A percentile compares a stretch with the other conserved stretches of the same genome.
Conservation (phyloP, 495 filamentous ascomycete genomes). For the Acidiella bohemica region DNA sequence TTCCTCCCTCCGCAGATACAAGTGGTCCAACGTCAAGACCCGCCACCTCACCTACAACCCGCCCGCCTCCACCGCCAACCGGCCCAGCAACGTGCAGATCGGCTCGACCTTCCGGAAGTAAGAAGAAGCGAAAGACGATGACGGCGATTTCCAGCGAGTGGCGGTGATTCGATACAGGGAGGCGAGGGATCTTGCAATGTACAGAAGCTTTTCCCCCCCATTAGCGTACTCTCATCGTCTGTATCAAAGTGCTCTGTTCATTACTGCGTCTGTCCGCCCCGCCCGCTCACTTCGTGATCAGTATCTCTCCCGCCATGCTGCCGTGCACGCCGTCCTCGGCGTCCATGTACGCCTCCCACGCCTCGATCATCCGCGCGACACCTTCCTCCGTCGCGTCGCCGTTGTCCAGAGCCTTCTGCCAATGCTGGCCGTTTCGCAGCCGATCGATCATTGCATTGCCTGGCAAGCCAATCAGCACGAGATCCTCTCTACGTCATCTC, state of each 20-base stretch:
- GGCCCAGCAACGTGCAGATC: conserved; percentile 7
- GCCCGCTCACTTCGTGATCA: conserved; percentile 30
- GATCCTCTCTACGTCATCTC: background rate
- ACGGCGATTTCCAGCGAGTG: background rate
- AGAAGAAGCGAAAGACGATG: background rate
- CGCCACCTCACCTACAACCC: conserved; percentile 82
- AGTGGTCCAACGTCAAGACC: conserved; percentile 91
- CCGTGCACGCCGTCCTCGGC: conserved; percentile 28
- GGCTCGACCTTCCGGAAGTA: conserved; percentile 10
- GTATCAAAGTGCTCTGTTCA: conserved; percentile 7
- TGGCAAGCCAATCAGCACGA: background rate
- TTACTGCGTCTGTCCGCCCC: too few species aligned
- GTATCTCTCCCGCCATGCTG: conserved; percentile 33
- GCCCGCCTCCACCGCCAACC: conserved; percentile 16
- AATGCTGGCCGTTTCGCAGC: conserved; percentile 22
- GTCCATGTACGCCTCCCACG: conserved; percentile 32
- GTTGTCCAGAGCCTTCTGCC: conserved; percentile 25
- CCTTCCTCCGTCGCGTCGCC: conserved; percentile 28
- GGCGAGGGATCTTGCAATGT: conserved; percentile 9
- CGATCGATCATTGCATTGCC: conserved; percentile 11
- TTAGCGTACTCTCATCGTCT: conserved; percentile 15
- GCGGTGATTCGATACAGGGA: too few species aligned
- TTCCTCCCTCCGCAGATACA: too few species aligned
- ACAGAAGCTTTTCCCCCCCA: conserved; percentile 9
- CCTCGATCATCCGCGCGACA: conserved; percentile 32